Evolutionary conservation across 108 stramenopile species (phyloP).

Genomic region (Pseudonitzschia pungens): DNA sequence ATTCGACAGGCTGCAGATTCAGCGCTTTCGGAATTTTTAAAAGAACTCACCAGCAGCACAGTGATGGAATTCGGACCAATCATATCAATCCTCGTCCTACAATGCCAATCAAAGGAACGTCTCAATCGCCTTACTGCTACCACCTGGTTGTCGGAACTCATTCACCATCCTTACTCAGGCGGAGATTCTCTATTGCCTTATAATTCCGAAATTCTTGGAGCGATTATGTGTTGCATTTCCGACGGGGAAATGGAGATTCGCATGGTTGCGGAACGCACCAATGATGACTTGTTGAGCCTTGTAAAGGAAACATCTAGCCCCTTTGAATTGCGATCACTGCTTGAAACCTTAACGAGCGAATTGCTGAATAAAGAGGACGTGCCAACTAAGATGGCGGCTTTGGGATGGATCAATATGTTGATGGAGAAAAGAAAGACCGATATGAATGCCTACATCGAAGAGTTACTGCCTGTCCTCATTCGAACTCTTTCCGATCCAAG

Average conservation of each 20-base stretch:
- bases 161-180: constrained; percentile 89
- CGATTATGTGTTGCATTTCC: constrained; percentile 91
- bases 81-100: constrained; percentile 89
- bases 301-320: constrained; percentile 70
- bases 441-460: constrained; percentile 88
- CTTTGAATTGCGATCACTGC: constrained; percentile 84
- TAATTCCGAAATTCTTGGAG: constrained; percentile 90
- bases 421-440: constrained; percentile 90
- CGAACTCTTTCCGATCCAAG: constrained; percentile 92
- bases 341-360: constrained; percentile 87
- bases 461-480: constrained; percentile 88
- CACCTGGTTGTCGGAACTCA: constrained; percentile 94
- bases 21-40: constrained; percentile 82
- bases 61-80: constrained; percentile 96
- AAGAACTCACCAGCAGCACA: constrained; percentile 85
- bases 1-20: constrained; percentile 91
- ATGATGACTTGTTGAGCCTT: constrained; percentile 80
- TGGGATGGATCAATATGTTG: constrained; percentile 98
- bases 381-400: constrained; percentile 89
- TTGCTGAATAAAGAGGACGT: constrained; percentile 86
- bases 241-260: constrained; percentile 91
- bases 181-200: constrained; percentile 87
- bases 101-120: constrained; percentile 93
- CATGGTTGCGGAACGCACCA: constrained; percentile 86
- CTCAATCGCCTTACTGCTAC: constrained; percentile 93